Base-by-base conservation (phyloP, 2,329 filamentous ascomycete genomes). In the Penicillium oxalicum region DNA sequence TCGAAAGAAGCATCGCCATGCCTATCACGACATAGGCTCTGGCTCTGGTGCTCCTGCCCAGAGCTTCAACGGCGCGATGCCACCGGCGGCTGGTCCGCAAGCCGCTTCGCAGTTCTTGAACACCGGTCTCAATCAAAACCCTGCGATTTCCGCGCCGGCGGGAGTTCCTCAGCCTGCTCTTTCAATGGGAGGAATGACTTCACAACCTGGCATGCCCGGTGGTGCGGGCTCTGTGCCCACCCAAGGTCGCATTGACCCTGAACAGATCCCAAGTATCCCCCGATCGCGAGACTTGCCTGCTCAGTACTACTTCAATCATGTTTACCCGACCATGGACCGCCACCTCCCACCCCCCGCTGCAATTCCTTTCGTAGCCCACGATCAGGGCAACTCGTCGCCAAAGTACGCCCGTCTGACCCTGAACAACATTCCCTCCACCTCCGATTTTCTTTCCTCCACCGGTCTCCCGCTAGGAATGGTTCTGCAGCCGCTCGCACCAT, bases 321-420 rank as follows among this genome's bases (percentile, higher is more conserved):
- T 95, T 44, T 97, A 96, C 67, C 90, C 91, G 13, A 98, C 93
- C 3, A 95, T 97, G 74, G 91, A 97, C 71, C 87, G 87, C 50
- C 90, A 95, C 65, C 78, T 95, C 2, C 91, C 93, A 9, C 93
- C 93, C 40, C 90, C 93, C 2, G 88, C 91, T 11, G 82, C 87
- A 4, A 80, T 93, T 24, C 90, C 93, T 2, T 97, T 93, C 63
- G 86, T 96, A 34, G 88, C 91, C n/a, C 88, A 84, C 61, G 93
- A 98, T 61, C 93, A 98, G 69, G 93, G 93, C 61, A 98, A 96
- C 67, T 86, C 93, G 4, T 96, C 93, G 11, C 93, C 93, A 32
- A 96, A 96, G 70, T 93, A 88, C 66, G 87, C 90, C 42, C 84
- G 93, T 48, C 79, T 98, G 48, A 95, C 90, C 0, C 75, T 97